A percentile compares a stretch with the other conserved stretches of the same genome.
Evolutionary conservation across 108 stramenopile genomes (phyloP).

Genomic region (Cyclotella cryptica): DNA sequence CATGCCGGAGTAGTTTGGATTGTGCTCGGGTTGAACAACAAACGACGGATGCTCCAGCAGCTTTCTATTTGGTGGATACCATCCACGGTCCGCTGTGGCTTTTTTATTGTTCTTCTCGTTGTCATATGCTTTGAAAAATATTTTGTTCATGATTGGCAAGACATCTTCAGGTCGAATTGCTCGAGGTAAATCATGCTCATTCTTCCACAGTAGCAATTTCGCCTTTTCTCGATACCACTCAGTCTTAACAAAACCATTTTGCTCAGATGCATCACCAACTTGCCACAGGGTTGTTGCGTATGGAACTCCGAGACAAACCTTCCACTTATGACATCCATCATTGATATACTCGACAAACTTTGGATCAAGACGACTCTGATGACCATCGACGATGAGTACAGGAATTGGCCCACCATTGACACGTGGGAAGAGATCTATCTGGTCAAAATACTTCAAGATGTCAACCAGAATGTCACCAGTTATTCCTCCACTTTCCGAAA

Average conservation of each 20-base stretch:
- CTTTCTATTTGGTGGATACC: no score
- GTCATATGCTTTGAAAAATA: constrained; percentile 8
- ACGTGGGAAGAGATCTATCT: constrained; percentile 22
- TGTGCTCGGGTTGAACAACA: background rate
- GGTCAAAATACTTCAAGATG: constrained; percentile 21
- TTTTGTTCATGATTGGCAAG: background rate
- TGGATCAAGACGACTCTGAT: constrained; percentile 23
- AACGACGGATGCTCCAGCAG: constrained; percentile 17
- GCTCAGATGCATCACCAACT: no score
- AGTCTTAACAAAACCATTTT: no score
- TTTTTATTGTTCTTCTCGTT: background rate
- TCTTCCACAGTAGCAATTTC: no score
- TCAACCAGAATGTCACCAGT: no score
- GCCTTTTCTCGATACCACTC: no score
- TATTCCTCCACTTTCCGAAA: constrained; percentile 16
- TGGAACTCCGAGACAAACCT: no score
- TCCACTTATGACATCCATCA: constrained; percentile 19
- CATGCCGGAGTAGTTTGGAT: no score
- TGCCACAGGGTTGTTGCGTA: no score
- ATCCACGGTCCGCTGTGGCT: constrained; percentile 16
- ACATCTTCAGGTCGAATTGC: constrained; percentile 10
- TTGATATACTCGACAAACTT: constrained; percentile 31
- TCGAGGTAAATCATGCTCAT: background rate
- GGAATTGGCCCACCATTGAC: constrained; percentile 12
- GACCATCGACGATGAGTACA: constrained; percentile 35